These are phyloP conservation scores for Amylocarpus encephaloides DNA, from an alignment of 2,329 filamentous ascomycete genomes.

Conservation along the genomic window DNA sequence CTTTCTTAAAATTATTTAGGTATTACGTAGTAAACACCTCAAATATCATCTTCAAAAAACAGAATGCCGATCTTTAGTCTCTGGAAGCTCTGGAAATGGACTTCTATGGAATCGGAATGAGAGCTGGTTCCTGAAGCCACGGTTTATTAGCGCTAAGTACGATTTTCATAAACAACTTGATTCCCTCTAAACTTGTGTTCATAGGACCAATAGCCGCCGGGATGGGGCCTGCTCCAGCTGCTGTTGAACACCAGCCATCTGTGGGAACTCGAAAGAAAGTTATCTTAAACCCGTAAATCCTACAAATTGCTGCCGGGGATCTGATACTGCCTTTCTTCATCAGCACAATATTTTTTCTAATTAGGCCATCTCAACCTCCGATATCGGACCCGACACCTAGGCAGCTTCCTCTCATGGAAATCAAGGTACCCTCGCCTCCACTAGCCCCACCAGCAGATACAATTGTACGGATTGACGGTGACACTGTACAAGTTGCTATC, in stretches of 20 bases:
- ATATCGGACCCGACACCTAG: constrained; percentile 59
- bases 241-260: constrained; percentile 39
- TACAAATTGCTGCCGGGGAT: constrained; percentile 40
- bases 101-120: constrained; percentile 45
- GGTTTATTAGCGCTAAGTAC: constrained; percentile 33
- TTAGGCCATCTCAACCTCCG: constrained; percentile 30
- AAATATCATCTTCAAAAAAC: too few species aligned
- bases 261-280: constrained; percentile 36
- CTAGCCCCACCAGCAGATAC: constrained; percentile 56
- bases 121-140: constrained; percentile 45
- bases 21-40: too few species aligned
- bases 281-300: constrained; percentile 44
- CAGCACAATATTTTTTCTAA: neutral
- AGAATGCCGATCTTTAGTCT: constrained; percentile 33
- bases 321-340: constrained; percentile 28
- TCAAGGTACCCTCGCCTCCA: constrained; percentile 55
- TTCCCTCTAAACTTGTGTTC: constrained; percentile 41
- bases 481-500: constrained; percentile 29
- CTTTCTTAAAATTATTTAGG: too few species aligned
- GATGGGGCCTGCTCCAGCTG: constrained; percentile 33
- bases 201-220: constrained; percentile 31
- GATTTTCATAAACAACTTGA: constrained; percentile 36
- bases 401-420: constrained; percentile 45
- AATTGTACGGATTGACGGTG: constrained; percentile 51
- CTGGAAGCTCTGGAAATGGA: constrained; percentile 17